phyloP scores from a whole-genome alignment of 805 yeast species.

The Starmerella cellae region DNA sequence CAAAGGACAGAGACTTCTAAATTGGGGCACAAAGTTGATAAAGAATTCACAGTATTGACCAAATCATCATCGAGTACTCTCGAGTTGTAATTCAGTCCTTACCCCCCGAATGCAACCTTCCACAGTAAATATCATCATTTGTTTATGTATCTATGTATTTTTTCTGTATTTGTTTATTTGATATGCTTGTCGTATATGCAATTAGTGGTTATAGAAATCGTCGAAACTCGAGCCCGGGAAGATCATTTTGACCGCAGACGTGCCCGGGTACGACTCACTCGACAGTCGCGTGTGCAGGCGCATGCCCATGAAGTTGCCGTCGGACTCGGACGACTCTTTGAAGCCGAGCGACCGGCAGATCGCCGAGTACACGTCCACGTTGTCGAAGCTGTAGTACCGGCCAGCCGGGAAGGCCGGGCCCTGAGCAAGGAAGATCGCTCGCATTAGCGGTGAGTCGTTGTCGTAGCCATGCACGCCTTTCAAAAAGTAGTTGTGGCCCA shows the following conservation, averaged over 20 bases:
- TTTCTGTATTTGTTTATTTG: too few relatives aligned
- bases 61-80: too few relatives aligned
- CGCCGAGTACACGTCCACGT: constrained; percentile 60
- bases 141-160: too few relatives aligned
- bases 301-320: constrained; percentile 33
- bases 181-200: too few relatives aligned
- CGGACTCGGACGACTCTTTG: constrained; percentile 40
- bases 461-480: constrained; percentile 79
- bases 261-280: constrained; percentile 26
- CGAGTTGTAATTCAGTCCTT: too few relatives aligned
- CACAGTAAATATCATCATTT: too few relatives aligned
- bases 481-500: constrained; percentile 41
- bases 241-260: constrained; percentile 20
- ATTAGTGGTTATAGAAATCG: too few relatives aligned
- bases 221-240: constrained; percentile 26
- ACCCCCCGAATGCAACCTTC: too few relatives aligned
- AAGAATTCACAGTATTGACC: too few relatives aligned
- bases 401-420: constrained; percentile 61
- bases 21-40: too few relatives aligned
- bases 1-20: too few relatives aligned
- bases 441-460: constrained; percentile 63
- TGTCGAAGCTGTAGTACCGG: constrained; percentile 48
- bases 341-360: constrained; percentile 50
- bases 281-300: constrained; percentile 22
- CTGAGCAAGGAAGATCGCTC: constrained; percentile 62